Evolutionary conservation across 148 eudicot genomes (phyloP).

Genomic region (Mesembryanthemum crystallinum): DNA sequence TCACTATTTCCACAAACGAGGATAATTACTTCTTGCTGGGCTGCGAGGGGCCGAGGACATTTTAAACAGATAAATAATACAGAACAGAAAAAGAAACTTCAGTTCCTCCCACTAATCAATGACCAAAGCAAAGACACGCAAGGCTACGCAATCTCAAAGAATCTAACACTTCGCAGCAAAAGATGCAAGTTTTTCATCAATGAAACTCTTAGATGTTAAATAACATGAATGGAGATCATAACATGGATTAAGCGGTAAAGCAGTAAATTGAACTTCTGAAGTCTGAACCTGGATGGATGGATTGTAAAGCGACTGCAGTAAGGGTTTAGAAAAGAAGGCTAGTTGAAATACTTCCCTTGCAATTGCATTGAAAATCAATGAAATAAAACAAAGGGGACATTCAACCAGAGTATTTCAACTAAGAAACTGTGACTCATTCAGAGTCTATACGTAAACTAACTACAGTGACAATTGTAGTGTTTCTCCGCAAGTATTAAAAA

Average conservation of each 20-base stretch:
- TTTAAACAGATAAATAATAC: not conserved
- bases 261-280: not conserved
- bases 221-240: not conserved
- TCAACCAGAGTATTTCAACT: not conserved
- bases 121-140: not conserved
- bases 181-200: not conserved
- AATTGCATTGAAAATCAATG: not conserved
- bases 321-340: not conserved
- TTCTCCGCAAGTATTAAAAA: not conserved
- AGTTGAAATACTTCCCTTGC: not conserved
- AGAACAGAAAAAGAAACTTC: not conserved
- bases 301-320: not conserved
- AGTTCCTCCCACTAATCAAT: constrained; percentile 7
- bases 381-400: not conserved
- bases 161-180: not conserved
- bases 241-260: not conserved
- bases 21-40: not conserved
- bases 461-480: not conserved
- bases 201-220: not conserved
- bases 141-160: not conserved
- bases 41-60: not conserved
- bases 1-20: not conserved
- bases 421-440: not conserved
- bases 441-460: not conserved
- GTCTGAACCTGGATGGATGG: not conserved